Conservation (phyloP, 441 rosid genomes). For the Eutrema salsugineum region DNA sequence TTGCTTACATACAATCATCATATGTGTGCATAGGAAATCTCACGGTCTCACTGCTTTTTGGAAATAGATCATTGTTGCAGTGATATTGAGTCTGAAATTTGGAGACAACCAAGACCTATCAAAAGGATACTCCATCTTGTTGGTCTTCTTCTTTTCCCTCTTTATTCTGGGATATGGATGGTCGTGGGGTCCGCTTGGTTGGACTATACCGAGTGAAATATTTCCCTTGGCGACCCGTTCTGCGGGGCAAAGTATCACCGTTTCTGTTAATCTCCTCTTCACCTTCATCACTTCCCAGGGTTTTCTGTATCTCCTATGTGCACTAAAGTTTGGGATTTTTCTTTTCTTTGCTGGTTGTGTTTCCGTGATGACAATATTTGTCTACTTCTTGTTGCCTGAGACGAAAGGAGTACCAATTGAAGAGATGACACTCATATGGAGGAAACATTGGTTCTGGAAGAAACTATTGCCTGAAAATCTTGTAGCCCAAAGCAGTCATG, state of each 20-base stretch:
- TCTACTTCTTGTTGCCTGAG: constrained; percentile 63
- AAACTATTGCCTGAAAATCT: constrained; percentile 37
- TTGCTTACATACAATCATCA: no score
- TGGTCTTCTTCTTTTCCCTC: constrained; percentile 57
- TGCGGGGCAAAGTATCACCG: constrained; percentile 83
- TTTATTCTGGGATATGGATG: constrained; percentile 80
- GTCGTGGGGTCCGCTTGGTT: constrained; percentile 91
- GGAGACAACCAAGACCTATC: constrained; percentile 56
- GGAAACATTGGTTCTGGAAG: constrained; percentile 89
- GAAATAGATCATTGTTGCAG: constrained; percentile 45
- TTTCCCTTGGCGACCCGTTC: constrained; percentile 74
- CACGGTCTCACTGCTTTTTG: background rate
- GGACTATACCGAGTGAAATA: constrained; percentile 84
- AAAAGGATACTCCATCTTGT: constrained; percentile 52
- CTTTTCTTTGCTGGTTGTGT: constrained; percentile 71
- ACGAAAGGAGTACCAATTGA: constrained; percentile 83
- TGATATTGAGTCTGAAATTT: constrained; percentile 62
- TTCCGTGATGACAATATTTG: constrained; percentile 64
- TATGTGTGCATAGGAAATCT: background rate
- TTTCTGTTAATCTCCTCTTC: constrained; percentile 76
- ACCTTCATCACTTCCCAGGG: constrained; percentile 59
- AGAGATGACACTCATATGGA: constrained; percentile 77
- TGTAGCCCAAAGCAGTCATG: constrained; percentile 16
- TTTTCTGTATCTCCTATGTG: constrained; percentile 67
- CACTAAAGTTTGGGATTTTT: constrained; percentile 68